Conservation (phyloP, 1,284 basidiomycete species). For the Puccinia hordei region DNA sequence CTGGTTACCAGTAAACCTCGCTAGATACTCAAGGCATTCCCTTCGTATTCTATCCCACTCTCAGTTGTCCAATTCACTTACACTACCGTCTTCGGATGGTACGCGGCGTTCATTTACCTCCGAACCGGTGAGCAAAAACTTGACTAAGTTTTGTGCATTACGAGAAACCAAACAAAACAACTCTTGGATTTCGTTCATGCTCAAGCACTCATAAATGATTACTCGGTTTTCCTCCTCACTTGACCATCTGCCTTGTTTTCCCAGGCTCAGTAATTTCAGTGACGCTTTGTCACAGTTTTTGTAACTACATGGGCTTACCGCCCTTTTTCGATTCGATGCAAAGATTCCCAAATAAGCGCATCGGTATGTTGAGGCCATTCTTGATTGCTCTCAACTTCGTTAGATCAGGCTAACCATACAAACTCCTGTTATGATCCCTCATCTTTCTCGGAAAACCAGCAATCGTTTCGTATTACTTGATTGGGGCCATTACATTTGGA, state of each 20-base stretch:
- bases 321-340: slow-evolving; percentile 61
- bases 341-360: slow-evolving; percentile 60
- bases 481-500: slow-evolving; percentile 9
- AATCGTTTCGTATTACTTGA: neutral
- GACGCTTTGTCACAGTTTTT: slow-evolving; percentile 78
- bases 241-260: slow-evolving; percentile 55
- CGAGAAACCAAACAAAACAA: neutral
- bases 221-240: neutral
- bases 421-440: neutral
- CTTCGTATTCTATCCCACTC: neutral
- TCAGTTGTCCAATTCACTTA: slow-evolving; percentile 44
- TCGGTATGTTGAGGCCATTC: slow-evolving; percentile 58
- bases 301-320: slow-evolving; percentile 92
- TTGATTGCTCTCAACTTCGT: neutral
- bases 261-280: slow-evolving; percentile 63
- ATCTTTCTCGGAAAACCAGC: neutral
- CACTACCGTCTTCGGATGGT: slow-evolving; percentile 52
- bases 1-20: neutral
- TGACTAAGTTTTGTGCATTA: neutral
- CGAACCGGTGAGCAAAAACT: slow-evolving; percentile 68
- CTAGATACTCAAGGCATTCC: neutral
- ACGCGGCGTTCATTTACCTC: slow-evolving; percentile 73
- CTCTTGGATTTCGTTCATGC: too few species aligned
- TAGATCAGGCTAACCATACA: too few species aligned
- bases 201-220: neutral